Conservation (phyloP, 306 rosid species). For the Abrus precatorius region DNA sequence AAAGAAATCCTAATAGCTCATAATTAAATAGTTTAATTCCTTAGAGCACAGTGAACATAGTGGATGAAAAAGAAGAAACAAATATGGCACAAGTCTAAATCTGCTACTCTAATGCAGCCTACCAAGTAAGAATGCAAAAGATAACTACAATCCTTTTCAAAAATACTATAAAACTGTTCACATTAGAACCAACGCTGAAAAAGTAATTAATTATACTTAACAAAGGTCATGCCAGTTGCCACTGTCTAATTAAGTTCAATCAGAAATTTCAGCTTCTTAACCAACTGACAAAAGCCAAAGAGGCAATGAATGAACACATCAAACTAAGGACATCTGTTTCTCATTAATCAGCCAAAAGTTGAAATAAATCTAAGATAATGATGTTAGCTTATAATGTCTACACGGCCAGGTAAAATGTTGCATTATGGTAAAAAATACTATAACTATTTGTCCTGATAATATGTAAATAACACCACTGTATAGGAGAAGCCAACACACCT, state of each 20-base stretch:
- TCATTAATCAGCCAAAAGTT: conserved; percentile 21
- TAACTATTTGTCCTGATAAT: conserved; percentile 32
- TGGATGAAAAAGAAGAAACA: conserved; percentile 16
- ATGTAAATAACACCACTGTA: conserved; percentile 32
- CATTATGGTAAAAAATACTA: conserved; percentile 3
- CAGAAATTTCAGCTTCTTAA: conserved; percentile 16
- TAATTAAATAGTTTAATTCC: conserved; percentile 16
- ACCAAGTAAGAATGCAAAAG: not conserved
- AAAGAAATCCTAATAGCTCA: not conserved
- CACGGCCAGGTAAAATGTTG: conserved; percentile 17
- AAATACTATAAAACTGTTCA: not conserved
- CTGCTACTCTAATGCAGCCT: conserved; percentile 5
- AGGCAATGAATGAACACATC: conserved; percentile 10
- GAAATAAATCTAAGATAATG: conserved; percentile 7
- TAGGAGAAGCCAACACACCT: conserved; percentile 57
- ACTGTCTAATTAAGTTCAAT: conserved; percentile 14
- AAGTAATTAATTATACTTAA: not conserved
- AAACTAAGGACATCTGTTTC: conserved; percentile 23
- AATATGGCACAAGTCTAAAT: not conserved
- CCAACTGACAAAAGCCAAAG: conserved; percentile 21
- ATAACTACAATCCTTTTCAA: not conserved
- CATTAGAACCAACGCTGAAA: not conserved
- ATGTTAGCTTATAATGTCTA: conserved; percentile 7
- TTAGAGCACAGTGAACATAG: conserved; percentile 3
- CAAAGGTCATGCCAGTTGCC: not conserved